Evolutionary conservation across 1,284 basidiomycete genomes (phyloP), one percentile per base, ranked within the genome.

Genomic region (Melampsora americana): DNA sequence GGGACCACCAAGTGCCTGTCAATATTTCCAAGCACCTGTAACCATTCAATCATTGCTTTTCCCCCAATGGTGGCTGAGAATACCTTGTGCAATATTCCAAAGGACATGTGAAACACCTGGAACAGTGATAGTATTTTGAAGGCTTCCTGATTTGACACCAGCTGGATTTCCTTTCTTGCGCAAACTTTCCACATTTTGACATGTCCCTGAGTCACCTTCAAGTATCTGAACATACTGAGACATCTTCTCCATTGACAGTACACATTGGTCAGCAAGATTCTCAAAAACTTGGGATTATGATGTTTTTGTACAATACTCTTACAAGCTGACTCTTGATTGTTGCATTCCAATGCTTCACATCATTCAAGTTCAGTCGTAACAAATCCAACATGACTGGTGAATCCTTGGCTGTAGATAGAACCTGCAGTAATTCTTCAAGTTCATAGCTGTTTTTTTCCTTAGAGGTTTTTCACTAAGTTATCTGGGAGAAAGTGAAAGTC

Each of bases 81-180:
- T 61, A 14, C 28, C 7, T 23, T 70, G 68, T 5, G 68, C 3
- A 61, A 70, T 30, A 42, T 70, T 70, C 68, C 68, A 61, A 39
- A 61, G 18, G 18, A 35, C 60, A 26, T 70, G 68, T n/a, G 35
- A 23, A 30, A 35, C 68, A 16, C 68, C 68, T 39, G 42, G 68
- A 23, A 70, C 42, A 2, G 39, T 6, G 1, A 70, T 26, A 30
- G 44, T 12, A 44, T 70, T 70, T 61, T 28, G 18, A 1, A 70
- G 23, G 20, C 32, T 42, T 44, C 12, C 60, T 61, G 32, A 32
- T n/a, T 5, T 1, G 60, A 60, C 35, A 6, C 56, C 18, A 1
- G 35, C 56, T 5, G 50, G 68, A 20, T 23, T 42, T 23, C 14
- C 20, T 2, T 26, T 53, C 42, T 61, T 18, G 1, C 39, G 4